Percentiles rank a stretch among this genome's conserved stretches.
phyloP scores from a whole-genome alignment of 2,329 filamentous ascomycete species.

The Aspergillus pseudotamarii region DNA sequence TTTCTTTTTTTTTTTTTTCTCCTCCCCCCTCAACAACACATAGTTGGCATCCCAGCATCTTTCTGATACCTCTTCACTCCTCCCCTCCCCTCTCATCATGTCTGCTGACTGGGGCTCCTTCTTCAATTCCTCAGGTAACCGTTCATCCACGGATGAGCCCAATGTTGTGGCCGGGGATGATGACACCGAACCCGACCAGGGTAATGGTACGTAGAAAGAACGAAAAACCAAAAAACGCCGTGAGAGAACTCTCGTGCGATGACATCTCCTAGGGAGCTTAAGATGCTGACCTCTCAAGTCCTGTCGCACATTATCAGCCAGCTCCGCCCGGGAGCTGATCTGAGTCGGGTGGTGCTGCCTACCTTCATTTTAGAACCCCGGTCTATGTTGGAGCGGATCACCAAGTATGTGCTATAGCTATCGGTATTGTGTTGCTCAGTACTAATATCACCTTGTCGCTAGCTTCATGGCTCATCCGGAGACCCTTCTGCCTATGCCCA shows the following conservation, averaged over 20 bases:
- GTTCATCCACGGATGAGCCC: slow-evolving; percentile 62
- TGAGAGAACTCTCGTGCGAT: background rate
- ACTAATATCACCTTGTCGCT: slow-evolving; percentile 27
- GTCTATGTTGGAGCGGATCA: slow-evolving; percentile 98
- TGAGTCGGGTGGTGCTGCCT: slow-evolving; percentile 90
- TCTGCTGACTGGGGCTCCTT: slow-evolving; percentile 30
- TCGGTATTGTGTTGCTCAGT: slow-evolving; percentile 1
- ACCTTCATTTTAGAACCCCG: slow-evolving; percentile 98
- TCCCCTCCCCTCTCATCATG: slow-evolving; percentile 20
- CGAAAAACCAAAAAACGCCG: background rate
- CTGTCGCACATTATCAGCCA: slow-evolving; percentile 97
- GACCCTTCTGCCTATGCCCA: slow-evolving; percentile 83
- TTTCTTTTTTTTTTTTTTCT: background rate
- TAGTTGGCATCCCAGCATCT: background rate
- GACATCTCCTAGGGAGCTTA: background rate
- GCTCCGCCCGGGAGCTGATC: slow-evolving; percentile 88
- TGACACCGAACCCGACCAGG: slow-evolving; percentile 87
- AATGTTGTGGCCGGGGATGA: slow-evolving; percentile 60
- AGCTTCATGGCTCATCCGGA: slow-evolving; percentile 99
- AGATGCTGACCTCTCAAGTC: slow-evolving; percentile 63
- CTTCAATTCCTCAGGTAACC: slow-evolving; percentile 40
- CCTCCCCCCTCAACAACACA: slow-evolving; percentile 1
- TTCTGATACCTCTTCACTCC: background rate
- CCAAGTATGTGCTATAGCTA: slow-evolving; percentile 67
- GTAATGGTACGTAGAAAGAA: slow-evolving; percentile 71